Percentiles rank a stretch among this genome's conserved stretches.
Evolutionary conservation across 306 rosid species (phyloP).

Genomic region (Quercus gilva): DNA sequence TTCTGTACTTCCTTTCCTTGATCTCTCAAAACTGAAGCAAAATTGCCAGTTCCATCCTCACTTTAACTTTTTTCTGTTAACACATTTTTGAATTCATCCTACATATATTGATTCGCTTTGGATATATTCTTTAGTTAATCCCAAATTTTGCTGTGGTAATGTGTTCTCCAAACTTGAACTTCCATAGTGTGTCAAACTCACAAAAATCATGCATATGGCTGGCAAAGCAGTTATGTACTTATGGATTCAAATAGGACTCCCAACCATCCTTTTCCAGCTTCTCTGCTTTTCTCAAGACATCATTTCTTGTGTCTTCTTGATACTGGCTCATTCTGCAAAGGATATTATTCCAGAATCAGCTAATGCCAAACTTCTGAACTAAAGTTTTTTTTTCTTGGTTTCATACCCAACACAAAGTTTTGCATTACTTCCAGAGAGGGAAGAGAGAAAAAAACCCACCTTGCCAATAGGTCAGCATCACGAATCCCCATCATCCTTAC

Average conservation of each 20-base stretch:
- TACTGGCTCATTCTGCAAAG: constrained; percentile 70
- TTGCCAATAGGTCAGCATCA: constrained; percentile 43
- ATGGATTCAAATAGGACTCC: constrained; percentile 45
- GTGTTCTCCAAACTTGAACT: background rate
- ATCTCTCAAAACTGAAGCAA: background rate
- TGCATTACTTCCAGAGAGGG: background rate
- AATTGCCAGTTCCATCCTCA: background rate
- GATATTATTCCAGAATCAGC: constrained; percentile 3
- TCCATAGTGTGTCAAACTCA: background rate
- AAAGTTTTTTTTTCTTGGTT: background rate
- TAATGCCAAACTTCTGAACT: background rate
- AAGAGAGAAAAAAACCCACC: constrained; percentile 33
- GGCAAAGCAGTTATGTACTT: constrained; percentile 14
- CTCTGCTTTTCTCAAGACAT: constrained; percentile 66
- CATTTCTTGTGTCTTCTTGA: constrained; percentile 62
- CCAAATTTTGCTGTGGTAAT: background rate
- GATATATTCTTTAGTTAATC: background rate
- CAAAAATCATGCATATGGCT: constrained; percentile 4
- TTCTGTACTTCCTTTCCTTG: background rate
- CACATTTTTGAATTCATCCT: background rate
- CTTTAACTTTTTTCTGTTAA: background rate
- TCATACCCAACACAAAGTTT: background rate
- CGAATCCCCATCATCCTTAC: constrained; percentile 58
- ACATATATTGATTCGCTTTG: background rate
- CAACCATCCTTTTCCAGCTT: constrained; percentile 65